Percentiles rank a stretch among this genome's conserved stretches.
Evolutionary conservation across 2,329 filamentous ascomycete species (phyloP).

Genomic region (Pseudopyrenochaeta lycopersici): DNA sequence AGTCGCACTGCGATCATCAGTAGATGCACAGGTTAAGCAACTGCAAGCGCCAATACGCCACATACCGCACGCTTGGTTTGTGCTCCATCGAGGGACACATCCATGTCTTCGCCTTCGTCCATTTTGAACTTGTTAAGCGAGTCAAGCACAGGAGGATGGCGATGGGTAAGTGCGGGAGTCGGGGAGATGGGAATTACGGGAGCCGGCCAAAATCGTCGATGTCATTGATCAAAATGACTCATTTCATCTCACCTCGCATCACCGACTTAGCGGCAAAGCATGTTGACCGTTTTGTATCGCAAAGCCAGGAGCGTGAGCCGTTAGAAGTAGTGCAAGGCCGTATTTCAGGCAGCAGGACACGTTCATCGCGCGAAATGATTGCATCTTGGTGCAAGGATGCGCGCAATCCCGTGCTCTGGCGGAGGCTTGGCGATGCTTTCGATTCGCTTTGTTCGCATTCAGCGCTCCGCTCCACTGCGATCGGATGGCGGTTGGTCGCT

Average conservation of each 20-base stretch:
- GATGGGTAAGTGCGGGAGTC: slow-evolving; percentile 1
- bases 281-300: no score
- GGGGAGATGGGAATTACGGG: slow-evolving; percentile 19
- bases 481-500: not conserved
- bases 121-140: slow-evolving; percentile 21
- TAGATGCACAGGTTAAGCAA: not conserved
- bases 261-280: no score
- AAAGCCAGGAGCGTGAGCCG: no score
- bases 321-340: no score
- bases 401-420: slow-evolving; percentile 18
- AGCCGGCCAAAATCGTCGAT: no score
- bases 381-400: not conserved
- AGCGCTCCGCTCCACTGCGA: not conserved
- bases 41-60: not conserved
- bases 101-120: slow-evolving; percentile 44
- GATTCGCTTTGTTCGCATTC: slow-evolving; percentile 9
- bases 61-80: slow-evolving; percentile 43
- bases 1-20: slow-evolving; percentile 41
- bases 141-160: slow-evolving; percentile 20
- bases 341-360: not conserved
- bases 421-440: not conserved
- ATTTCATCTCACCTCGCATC: no score
- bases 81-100: slow-evolving; percentile 34
- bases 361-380: not conserved
- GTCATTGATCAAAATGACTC: no score